phyloP scores from a whole-genome alignment of 2,329 filamentous ascomycete species.

The Lizonia empirigonia region DNA sequence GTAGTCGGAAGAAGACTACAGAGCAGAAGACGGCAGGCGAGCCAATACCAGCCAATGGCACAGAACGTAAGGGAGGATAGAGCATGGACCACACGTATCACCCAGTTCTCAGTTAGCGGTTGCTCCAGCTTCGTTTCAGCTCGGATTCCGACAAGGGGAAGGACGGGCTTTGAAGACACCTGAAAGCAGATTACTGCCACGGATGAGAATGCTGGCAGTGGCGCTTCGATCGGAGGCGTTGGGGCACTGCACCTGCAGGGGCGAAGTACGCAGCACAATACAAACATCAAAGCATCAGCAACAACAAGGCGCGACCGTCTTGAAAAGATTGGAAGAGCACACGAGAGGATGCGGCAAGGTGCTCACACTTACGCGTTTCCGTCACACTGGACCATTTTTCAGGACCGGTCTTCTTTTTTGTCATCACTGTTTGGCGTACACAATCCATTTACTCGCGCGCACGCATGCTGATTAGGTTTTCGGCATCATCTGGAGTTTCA shows the following conservation, averaged over 20 bases:
- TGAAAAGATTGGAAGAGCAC: background rate
- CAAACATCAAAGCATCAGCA: background rate
- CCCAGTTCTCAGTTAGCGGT: no score
- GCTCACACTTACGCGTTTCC: background rate
- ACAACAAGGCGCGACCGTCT: background rate
- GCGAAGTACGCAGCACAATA: background rate
- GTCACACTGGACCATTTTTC: background rate
- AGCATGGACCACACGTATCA: background rate
- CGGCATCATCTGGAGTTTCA: slow-evolving; percentile 28
- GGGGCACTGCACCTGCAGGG: background rate
- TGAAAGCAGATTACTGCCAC: background rate
- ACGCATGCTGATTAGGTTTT: slow-evolving; percentile 13
- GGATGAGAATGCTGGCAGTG: no score
- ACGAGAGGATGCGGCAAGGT: background rate
- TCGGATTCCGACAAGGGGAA: background rate
- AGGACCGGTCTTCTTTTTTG: background rate
- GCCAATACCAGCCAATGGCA: slow-evolving; percentile 51
- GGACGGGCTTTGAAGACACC: background rate
- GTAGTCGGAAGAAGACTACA: slow-evolving; percentile 33
- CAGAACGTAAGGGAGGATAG: slow-evolving; percentile 55
- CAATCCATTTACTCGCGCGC: slow-evolving; percentile 15
- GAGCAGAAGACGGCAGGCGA: slow-evolving; percentile 47
- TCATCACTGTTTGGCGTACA: slow-evolving; percentile 8
- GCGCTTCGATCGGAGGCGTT: background rate
- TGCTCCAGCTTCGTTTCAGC: background rate